Evolutionary conservation across 768 basidiomycete species (phyloP), one percentile per base, ranked within the genome.

Genomic region (Cyclocybe aegerita): DNA sequence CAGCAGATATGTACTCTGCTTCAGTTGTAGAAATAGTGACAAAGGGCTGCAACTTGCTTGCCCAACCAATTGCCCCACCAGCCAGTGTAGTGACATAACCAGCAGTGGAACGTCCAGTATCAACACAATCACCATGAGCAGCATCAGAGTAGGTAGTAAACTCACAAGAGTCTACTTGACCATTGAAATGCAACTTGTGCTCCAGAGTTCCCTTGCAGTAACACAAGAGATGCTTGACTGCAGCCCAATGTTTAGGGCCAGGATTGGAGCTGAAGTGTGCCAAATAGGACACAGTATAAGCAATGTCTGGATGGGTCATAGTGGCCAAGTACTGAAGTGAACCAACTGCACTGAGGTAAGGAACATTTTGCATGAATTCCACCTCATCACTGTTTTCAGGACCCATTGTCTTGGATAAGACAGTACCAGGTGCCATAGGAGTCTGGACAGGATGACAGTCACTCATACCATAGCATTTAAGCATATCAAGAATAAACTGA

Each of bases 21-120:
- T 72, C 67, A 1, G 62, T 65, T 0, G 67, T 72, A 7, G 70
- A 74, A 4, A 66, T 48, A 0, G 72, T 60, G 14, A 75, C 65
- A 55, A 52, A 35, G 4, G 39, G 16, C 17, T 59, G 55, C 8
- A 54, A 31, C 41, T 52, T 50, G 30, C 51, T 54, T 11, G 37
- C 45, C 59, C 53, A 60, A 8, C 48, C 38, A 16, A 57, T 45
- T 1, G 60, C 60, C 4, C 55, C 59, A 17, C 53, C 56, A 16
- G 46, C 55, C 32, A 70, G 57, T 40, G 39, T 17, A 14, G 48
- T 52, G 46, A 39, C 43, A 49, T 56, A 53, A 15, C 43, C 51
- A 50, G 48, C 48, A 15, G 46, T 52, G 38, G 50, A 48, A 32
- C 42, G 46, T 49, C 55, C 46, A 33, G 47, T 36, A 16, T 52